Percentiles rank a stretch among this genome's conserved stretches.
phyloP scores from a whole-genome alignment of 768 basidiomycete genomes.

The Phaeotremella skinneri region DNA sequence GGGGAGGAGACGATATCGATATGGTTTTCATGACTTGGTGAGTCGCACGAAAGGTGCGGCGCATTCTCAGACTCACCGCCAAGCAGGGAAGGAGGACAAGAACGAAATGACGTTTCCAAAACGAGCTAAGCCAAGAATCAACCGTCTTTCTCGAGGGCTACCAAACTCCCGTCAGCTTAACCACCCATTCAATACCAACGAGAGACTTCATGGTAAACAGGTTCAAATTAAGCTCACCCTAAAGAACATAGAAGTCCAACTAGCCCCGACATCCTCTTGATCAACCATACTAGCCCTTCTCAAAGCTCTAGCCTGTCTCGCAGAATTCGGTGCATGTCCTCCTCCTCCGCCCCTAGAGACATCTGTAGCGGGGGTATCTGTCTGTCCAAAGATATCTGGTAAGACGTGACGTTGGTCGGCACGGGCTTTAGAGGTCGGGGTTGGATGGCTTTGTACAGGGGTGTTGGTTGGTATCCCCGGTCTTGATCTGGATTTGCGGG shows the following conservation, averaged over 20 bases:
- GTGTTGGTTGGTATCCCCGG: conserved; percentile 5
- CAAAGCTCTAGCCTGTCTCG: conserved; percentile 10
- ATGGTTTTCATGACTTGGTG: background rate
- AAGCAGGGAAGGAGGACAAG: conserved; percentile 52
- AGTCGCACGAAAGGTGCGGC: background rate
- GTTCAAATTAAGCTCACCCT: conserved; percentile 22
- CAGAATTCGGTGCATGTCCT: background rate
- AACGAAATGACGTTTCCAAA: conserved; percentile 53
- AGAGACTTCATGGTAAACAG: conserved; percentile 7
- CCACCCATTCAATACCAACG: background rate
- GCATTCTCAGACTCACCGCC: conserved; percentile 40
- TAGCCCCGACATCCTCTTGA: conserved; percentile 18
- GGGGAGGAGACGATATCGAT: background rate
- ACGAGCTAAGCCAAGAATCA: conserved; percentile 50
- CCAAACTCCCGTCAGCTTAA: background rate
- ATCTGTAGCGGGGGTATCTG: too few species aligned
- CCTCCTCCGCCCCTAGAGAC: background rate
- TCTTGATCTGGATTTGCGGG: conserved; percentile 21
- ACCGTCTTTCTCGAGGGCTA: conserved; percentile 51
- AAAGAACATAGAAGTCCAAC: conserved; percentile 35
- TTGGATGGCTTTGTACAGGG: conserved; percentile 9
- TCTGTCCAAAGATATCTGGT: too few species aligned
- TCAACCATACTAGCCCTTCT: conserved; percentile 20
- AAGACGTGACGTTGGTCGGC: too few species aligned
- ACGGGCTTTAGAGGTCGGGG: conserved; percentile 1